Percentiles rank a stretch among this genome's conserved stretches.
phyloP scores from a whole-genome alignment of 768 basidiomycete genomes.

The Gymnopilus dilepis region DNA sequence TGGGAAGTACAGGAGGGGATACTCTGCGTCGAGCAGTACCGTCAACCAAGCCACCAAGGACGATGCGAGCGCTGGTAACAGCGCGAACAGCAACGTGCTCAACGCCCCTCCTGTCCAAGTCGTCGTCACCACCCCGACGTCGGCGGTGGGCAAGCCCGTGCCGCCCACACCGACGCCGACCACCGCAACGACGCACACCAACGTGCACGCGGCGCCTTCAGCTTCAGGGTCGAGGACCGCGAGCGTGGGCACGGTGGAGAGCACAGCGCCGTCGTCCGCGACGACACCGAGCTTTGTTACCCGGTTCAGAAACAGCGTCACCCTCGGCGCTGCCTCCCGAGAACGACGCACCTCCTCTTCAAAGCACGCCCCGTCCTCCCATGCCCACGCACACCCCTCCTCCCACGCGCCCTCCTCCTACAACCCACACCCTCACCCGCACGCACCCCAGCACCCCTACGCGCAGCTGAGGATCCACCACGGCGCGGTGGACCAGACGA shows the following conservation, averaged over 20 bases:
- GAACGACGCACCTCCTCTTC: slow-evolving; percentile 12
- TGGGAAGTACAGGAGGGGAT: slow-evolving; percentile 34
- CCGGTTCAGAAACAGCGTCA: slow-evolving; percentile 56
- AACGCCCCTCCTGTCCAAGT: slow-evolving; percentile 41
- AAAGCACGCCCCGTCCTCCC: not conserved
- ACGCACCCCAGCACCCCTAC: slow-evolving; percentile 23
- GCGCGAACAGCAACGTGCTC: not conserved
- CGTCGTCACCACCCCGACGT: slow-evolving; percentile 44
- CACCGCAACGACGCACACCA: too few species aligned
- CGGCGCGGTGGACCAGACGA: slow-evolving; percentile 90
- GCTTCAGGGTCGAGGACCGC: slow-evolving; percentile 48
- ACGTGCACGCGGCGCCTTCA: not conserved
- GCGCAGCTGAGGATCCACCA: slow-evolving; percentile 80
- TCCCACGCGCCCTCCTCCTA: not conserved
- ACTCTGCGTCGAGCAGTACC: slow-evolving; percentile 38
- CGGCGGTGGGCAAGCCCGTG: slow-evolving; percentile 42
- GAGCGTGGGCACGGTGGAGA: slow-evolving; percentile 43
- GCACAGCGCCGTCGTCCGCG: slow-evolving; percentile 36
- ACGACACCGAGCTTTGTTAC: slow-evolving; percentile 48
- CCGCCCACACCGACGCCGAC: slow-evolving; percentile 29
- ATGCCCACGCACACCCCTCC: not conserved
- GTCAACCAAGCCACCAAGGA: slow-evolving; percentile 32
- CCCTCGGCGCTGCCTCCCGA: slow-evolving; percentile 39
- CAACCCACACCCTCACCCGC: not conserved
- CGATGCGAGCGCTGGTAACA: not conserved